These are phyloP conservation scores for Gaultheria prostrata DNA, from an alignment of 148 eudicot genomes.

Conservation along the genomic window DNA sequence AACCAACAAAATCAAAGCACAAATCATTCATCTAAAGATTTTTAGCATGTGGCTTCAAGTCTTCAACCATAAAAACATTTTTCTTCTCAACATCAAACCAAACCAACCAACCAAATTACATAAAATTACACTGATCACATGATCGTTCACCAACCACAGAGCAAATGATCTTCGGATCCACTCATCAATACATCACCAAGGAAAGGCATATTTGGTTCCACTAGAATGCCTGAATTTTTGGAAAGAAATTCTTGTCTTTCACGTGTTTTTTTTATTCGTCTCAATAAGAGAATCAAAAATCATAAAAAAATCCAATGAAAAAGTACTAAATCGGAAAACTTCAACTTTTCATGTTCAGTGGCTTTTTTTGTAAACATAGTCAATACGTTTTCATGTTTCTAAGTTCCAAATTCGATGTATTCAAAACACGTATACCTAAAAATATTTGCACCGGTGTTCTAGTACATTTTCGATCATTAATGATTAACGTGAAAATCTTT, in stretches of 20 bases:
- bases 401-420: too few species aligned
- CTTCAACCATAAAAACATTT: background rate
- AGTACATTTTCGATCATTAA: too few species aligned
- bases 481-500: too few species aligned
- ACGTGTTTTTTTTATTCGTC: background rate
- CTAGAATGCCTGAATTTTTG: too few species aligned
- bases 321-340: background rate
- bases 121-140: background rate
- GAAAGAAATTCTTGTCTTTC: background rate
- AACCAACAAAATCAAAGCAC: constrained; percentile 7
- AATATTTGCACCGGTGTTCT: too few species aligned
- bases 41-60: background rate
- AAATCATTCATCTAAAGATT: background rate
- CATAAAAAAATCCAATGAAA: background rate
- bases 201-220: background rate
- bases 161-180: too few species aligned
- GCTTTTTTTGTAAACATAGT: background rate
- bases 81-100: background rate
- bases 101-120: background rate
- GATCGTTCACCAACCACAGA: background rate
- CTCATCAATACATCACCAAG: background rate
- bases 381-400: too few species aligned
- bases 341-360: background rate
- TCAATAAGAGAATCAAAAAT: background rate
- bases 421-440: too few species aligned